These are phyloP conservation scores for Candida nonsorbophila DNA, from an alignment of 805 yeast species.

Conservation along the genomic window DNA sequence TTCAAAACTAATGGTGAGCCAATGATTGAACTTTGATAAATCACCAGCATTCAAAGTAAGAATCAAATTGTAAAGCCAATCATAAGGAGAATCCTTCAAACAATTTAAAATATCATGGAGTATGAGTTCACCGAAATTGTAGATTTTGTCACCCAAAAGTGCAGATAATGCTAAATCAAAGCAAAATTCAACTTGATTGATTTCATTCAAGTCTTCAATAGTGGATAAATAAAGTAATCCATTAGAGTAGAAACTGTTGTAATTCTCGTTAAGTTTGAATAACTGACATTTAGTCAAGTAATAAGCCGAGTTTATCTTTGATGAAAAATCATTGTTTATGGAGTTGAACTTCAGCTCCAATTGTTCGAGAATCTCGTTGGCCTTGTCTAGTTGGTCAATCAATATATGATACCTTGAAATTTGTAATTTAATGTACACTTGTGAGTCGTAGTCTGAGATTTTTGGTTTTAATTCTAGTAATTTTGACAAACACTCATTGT, in stretches of 20 bases:
- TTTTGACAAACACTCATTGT: constrained; percentile 28
- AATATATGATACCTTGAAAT: constrained; percentile 66
- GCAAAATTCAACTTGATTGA: constrained; percentile 40
- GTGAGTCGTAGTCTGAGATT: constrained; percentile 48
- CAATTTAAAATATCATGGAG: constrained; percentile 75
- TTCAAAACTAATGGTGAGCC: constrained; percentile 31
- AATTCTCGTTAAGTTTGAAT: constrained; percentile 70
- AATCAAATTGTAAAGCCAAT: constrained; percentile 71
- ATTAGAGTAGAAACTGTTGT: constrained; percentile 74
- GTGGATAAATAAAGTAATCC: constrained; percentile 69
- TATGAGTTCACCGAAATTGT: constrained; percentile 92
- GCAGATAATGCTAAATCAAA: constrained; percentile 83
- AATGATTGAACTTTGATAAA: constrained; percentile 55
- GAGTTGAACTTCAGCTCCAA: constrained; percentile 39
- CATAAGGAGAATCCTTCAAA: constrained; percentile 42
- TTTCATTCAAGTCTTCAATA: constrained; percentile 33
- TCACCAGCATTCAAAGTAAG: constrained; percentile 75
- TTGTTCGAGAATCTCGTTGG: constrained; percentile 63
- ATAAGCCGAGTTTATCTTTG: constrained; percentile 75
- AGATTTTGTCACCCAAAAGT: constrained; percentile 82
- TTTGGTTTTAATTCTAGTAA: constrained; percentile 28
- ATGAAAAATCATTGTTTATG: constrained; percentile 24
- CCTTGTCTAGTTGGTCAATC: constrained; percentile 46
- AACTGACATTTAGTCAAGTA: constrained; percentile 76
- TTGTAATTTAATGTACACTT: constrained; percentile 48